A percentile compares a stretch with the other conserved stretches of the same genome.
Conservation (phyloP, 2,329 filamentous ascomycete species). For the Aspergillus piperis region DNA sequence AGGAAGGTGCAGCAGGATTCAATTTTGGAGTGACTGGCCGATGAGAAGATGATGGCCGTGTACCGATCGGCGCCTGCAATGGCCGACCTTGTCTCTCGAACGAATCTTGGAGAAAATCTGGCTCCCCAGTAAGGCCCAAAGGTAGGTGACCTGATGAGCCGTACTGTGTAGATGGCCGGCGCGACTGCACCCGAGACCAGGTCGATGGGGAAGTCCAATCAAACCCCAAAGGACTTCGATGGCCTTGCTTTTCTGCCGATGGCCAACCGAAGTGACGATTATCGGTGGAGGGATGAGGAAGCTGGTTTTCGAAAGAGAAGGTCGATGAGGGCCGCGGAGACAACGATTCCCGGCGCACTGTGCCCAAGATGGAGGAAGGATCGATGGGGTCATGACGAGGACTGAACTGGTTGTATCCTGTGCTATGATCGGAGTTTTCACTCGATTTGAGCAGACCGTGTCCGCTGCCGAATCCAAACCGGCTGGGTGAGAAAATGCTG, state of each 20-base stretch:
- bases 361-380: slow-evolving; percentile 46
- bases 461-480: slow-evolving; percentile 39
- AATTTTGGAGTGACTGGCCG: slow-evolving; percentile 62
- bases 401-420: slow-evolving; percentile 51
- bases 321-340: slow-evolving; percentile 55
- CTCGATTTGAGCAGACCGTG: slow-evolving; percentile 30
- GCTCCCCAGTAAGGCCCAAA: slow-evolving; percentile 55
- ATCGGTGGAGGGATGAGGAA: slow-evolving; percentile 77
- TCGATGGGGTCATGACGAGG: slow-evolving; percentile 50
- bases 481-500: slow-evolving; percentile 46
- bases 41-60: slow-evolving; percentile 64
- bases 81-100: slow-evolving; percentile 53
- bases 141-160: slow-evolving; percentile 68
- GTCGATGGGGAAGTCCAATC: slow-evolving; percentile 58
- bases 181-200: slow-evolving; percentile 76
- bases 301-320: slow-evolving; percentile 56
- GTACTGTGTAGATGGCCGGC: slow-evolving; percentile 76
- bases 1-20: slow-evolving; percentile 87
- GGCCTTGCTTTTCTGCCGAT: slow-evolving; percentile 54
- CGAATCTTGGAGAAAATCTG: slow-evolving; percentile 48
- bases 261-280: slow-evolving; percentile 73
- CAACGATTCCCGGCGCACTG: slow-evolving; percentile 45
- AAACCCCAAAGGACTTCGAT: slow-evolving; percentile 55
- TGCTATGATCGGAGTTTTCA: slow-evolving; percentile 37
- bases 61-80: slow-evolving; percentile 73